phyloP scores from a whole-genome alignment of 2,329 filamentous ascomycete genomes.

The Esteya vermicola region DNA sequence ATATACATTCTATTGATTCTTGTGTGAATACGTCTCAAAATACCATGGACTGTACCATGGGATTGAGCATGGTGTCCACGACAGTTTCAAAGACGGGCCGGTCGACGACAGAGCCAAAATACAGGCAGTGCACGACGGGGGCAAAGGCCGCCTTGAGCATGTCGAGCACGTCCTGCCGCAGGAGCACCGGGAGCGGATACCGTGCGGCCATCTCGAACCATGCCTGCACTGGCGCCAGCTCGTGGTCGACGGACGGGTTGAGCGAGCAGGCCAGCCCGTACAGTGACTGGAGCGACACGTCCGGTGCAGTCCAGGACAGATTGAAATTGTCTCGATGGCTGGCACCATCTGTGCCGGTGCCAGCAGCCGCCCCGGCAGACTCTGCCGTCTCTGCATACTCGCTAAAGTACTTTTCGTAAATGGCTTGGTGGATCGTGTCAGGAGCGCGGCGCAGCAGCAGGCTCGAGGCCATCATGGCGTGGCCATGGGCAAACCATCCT shows the following conservation, averaged over 20 bases:
- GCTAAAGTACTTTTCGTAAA: conserved; percentile 5
- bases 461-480: conserved; percentile 29
- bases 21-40: no score
- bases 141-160: conserved; percentile 25
- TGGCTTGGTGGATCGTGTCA: conserved; percentile 15
- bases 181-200: conserved; percentile 25
- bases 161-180: conserved; percentile 20
- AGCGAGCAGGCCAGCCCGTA: conserved; percentile 30
- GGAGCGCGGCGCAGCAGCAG: conserved; percentile 27
- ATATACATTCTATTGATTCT: no score
- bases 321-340: conserved; percentile 3
- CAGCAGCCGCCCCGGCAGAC: neutral
- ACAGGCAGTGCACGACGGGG: conserved; percentile 28
- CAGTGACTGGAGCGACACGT: conserved; percentile 27
- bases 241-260: conserved; percentile 22
- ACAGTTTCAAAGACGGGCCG: conserved; percentile 31
- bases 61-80: conserved; percentile 24
- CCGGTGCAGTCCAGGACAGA: conserved; percentile 22
- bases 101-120: conserved; percentile 33
- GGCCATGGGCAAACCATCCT: conserved; percentile 16
- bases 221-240: conserved; percentile 36
- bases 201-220: conserved; percentile 36
- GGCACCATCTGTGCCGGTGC: neutral
- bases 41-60: no score
- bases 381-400: conserved; percentile 3